Base-by-base conservation (phyloP, 257 asterid genomes). In the Osmanthus fragrans region DNA sequence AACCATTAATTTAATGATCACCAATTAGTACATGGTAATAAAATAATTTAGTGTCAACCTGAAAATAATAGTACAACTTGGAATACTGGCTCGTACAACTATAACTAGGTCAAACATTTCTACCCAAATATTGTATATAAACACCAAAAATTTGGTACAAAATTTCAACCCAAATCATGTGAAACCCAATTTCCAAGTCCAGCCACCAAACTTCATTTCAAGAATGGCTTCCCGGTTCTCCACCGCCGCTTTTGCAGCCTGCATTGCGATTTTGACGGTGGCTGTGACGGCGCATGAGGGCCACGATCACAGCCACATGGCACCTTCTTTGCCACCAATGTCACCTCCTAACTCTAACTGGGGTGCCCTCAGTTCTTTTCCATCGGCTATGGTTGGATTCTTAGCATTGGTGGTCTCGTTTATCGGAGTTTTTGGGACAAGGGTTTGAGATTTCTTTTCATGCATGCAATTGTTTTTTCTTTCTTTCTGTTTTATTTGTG, bases 251-350 rank as follows among this genome's bases (percentile, higher is more conserved):
- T 73, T 25, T 42, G 23, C 78, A 54, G 81, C 83, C 66, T 73
- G 75, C 74, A 39, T 86, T 34, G 64, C 65, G 29, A 23, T 80
- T 75, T 30, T 84, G 32, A 78, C 58, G 32, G 74, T 79, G 21
- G 34, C 40, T 6, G 85, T 56, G 30, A 81, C 68, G 5, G 88
- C 87, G 45, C 88, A 84, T 40, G 86, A 84, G 6, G 88, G 86
- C 79, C 86, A 84, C 33, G 82, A 84, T 51, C 90, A 69, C 13
- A 56, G 36, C 21, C 8, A 74, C 72, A 73, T 60, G 70, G 42
- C 81, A n/a, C 71, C 82, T 2, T 12, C 34, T 0, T 15, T 82
- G 0, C 69, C 85, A 0, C 80, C 86, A 0, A 6, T 80, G 3
- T 39, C 78, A 18, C 6, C 7, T 32, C 25, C 19, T 25, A 63